A percentile compares a stretch with the other conserved stretches of the same genome.
Conservation (phyloP, 2,329 filamentous ascomycete species). For the Aureobasidium sp. region DNA sequence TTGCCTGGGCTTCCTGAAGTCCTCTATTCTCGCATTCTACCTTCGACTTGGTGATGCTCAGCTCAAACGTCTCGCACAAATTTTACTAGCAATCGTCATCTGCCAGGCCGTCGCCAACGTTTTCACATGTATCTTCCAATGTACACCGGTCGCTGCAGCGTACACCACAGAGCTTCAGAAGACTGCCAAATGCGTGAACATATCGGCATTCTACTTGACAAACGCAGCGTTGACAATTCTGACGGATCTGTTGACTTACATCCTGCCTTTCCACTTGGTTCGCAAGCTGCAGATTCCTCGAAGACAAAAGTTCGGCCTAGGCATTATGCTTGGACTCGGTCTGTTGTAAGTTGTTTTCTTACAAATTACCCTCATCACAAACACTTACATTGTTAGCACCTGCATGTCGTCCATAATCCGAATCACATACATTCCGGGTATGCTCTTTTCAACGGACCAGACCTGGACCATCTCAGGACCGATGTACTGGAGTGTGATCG, state of each 20-base stretch:
- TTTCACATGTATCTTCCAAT: constrained; percentile 5
- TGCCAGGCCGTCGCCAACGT: constrained; percentile 6
- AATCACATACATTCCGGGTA: constrained; percentile 4
- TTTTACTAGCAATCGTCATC: neutral
- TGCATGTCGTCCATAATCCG: neutral
- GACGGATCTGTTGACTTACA: constrained; percentile 3
- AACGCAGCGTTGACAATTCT: neutral
- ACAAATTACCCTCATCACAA: neutral
- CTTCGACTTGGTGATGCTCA: neutral
- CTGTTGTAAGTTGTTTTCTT: neutral
- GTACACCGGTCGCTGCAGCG: neutral
- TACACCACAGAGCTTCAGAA: neutral
- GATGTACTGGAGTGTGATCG: constrained; percentile 27
- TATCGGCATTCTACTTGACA: neutral
- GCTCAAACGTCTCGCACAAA: neutral
- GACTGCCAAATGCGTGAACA: neutral
- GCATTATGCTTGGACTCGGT: neutral
- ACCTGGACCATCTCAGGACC: constrained; percentile 3
- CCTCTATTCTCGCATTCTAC: constrained; percentile 4
- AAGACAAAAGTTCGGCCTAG: neutral
- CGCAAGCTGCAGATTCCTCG: neutral
- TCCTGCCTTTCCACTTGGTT: constrained; percentile 1
- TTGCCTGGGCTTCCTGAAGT: neutral
- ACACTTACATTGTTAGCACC: neutral
- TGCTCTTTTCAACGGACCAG: constrained; percentile 2